Conservation (phyloP, 176 grass and related monocot species). For the Musa beccarii region DNA sequence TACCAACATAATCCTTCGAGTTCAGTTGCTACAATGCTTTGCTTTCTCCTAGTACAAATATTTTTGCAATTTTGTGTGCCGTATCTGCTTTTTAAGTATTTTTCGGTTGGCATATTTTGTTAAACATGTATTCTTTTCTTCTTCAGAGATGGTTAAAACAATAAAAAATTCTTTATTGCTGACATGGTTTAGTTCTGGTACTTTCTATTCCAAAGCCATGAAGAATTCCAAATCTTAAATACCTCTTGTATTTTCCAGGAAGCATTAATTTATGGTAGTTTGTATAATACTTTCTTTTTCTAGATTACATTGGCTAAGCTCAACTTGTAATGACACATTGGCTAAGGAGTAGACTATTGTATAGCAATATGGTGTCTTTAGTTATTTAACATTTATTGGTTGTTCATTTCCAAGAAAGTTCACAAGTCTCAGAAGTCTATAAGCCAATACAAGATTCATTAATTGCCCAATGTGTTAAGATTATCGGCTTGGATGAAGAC, state of each 20-base stretch:
- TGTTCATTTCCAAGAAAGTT: slow-evolving; percentile 63
- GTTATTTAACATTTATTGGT: slow-evolving; percentile 19
- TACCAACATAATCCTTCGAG: no score
- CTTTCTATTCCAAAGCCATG: no score
- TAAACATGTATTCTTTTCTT: no score
- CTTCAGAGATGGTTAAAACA: no score
- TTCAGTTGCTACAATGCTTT: no score
- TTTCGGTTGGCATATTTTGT: no score
- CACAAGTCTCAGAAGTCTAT: slow-evolving; percentile 68
- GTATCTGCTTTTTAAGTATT: no score
- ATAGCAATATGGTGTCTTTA: not conserved
- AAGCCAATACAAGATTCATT: slow-evolving; percentile 85
- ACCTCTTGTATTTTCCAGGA: not conserved
- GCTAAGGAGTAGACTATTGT: not conserved
- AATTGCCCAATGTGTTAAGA: slow-evolving; percentile 56
- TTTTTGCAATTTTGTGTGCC: no score
- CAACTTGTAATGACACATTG: not conserved
- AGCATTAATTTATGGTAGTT: not conserved
- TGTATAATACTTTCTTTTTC: not conserved
- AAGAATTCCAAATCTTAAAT: not conserved
- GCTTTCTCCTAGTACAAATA: no score
- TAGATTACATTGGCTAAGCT: not conserved
- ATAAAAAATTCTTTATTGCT: no score
- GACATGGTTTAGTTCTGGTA: no score
- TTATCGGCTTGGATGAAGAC: slow-evolving; percentile 57